Percentiles rank a stretch among this genome's conserved stretches.
These are phyloP conservation scores for Rhodotorula paludigena DNA, from an alignment of 768 basidiomycete genomes.

Conservation along the genomic window DNA sequence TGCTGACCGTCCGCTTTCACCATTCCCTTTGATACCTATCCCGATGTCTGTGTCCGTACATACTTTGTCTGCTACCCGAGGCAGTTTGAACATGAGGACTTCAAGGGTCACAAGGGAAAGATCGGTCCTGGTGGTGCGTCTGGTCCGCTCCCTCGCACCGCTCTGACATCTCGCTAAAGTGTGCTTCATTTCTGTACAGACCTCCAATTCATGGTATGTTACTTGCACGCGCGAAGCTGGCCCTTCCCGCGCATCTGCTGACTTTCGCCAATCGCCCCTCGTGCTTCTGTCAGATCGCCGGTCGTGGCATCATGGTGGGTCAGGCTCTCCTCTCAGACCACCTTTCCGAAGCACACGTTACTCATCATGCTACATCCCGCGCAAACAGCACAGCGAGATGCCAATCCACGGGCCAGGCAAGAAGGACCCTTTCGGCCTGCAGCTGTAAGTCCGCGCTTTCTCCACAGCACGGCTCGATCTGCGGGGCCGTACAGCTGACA, in stretches of 20 bases:
- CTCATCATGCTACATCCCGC: neutral
- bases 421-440: constrained; percentile 74
- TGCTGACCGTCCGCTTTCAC: no score
- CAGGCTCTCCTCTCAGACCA: neutral
- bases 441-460: constrained; percentile 72
- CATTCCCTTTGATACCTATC: neutral
- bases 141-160: no score
- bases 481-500: neutral
- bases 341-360: neutral
- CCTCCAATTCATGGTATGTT: constrained; percentile 64
- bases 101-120: constrained; percentile 69
- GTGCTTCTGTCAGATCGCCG: constrained; percentile 15
- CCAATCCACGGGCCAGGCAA: constrained; percentile 65
- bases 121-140: constrained; percentile 11
- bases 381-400: constrained; percentile 54
- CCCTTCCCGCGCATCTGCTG: neutral
- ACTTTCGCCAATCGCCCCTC: no score
- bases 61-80: neutral
- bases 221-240: neutral
- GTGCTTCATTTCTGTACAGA: no score
- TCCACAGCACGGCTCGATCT: neutral
- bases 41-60: no score
- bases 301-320: constrained; percentile 14
- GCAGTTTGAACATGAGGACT: constrained; percentile 80
- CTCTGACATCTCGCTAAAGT: no score